Base-by-base conservation (phyloP, 2,329 filamentous ascomycete species). In the Claviceps pusilla region DNA sequence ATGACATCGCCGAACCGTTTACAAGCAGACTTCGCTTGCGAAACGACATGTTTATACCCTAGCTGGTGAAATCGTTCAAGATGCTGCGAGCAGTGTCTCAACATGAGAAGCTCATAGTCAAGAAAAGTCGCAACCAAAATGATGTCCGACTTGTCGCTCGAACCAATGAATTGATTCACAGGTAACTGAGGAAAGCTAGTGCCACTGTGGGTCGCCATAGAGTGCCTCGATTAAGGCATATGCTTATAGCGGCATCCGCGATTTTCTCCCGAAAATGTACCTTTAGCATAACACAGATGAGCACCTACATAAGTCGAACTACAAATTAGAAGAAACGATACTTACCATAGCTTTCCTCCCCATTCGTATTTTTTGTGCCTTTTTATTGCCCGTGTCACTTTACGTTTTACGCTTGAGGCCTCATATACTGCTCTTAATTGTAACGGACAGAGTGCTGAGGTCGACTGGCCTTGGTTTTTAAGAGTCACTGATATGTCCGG, bases 1-100 rank as follows among this genome's bases (percentile, higher is more conserved):
- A 53, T 9, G 62, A 55, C 4, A 61, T 54, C 12, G 61, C 61
- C 1, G 66, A 51, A 7, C 67, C 56, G 43, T 68, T 68, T 43
- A 82, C 71, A 11, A 80, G 72, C 41, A 77, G 71, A 57, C 78
- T 80, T 58, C 76, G 71, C 60, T 78, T 80, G 56, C 77, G 72
- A 58, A 82, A 81, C 3, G 78, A 79, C 78, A 82, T 82, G 29
- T 4, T 19, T 6, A 10, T 48, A 46, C 48, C 19, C 9, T 50
- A 19, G 28, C 28, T 12, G 9, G 31, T 37, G 9, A 35, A 10
- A 19, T 33, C n/a, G 9, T 19, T 48, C 28, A 29, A 6, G 49
- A 51, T 42, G 28, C 39, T 48, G 47, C 24, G 5, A 48, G 2
- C 31, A 24, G 24, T 4, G 24, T n/a, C 7, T 11, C 28, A 10